These are phyloP conservation scores for Fusarium citri DNA, from an alignment of 2,329 filamentous ascomycete species.

Conservation along the genomic window DNA sequence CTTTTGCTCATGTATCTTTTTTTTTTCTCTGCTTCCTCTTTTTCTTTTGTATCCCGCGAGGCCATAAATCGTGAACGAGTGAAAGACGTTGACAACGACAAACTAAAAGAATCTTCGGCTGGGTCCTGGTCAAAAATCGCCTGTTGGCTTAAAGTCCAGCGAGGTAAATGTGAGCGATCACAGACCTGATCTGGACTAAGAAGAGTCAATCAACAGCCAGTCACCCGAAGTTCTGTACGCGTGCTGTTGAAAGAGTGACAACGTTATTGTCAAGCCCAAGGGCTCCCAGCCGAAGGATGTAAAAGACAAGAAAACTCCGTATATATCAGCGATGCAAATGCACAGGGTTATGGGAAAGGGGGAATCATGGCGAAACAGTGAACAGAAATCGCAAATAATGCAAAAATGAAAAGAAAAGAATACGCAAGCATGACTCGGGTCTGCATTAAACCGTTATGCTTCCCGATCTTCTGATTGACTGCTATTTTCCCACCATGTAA, in stretches of 20 bases:
- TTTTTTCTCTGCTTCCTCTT: neutral
- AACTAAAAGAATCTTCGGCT: neutral
- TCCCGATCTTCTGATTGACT: neutral
- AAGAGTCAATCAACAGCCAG: neutral
- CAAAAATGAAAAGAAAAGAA: neutral
- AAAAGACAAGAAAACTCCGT: slow-evolving; percentile 14
- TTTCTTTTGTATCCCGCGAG: neutral
- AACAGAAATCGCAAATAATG: neutral
- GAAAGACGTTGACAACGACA: neutral
- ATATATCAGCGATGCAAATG: slow-evolving; percentile 20
- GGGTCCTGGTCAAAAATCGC: neutral
- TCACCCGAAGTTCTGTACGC: slow-evolving; percentile 1
- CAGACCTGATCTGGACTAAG: neutral
- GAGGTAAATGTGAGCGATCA: neutral
- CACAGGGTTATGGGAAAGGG: slow-evolving; percentile 11
- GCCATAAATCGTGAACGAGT: neutral
- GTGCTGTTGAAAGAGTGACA: slow-evolving; percentile 25
- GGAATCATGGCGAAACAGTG: slow-evolving; percentile 32
- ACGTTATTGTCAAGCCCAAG: neutral
- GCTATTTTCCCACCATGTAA: slow-evolving; percentile 9
- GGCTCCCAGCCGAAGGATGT: neutral
- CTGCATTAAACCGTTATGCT: neutral
- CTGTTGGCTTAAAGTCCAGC: neutral
- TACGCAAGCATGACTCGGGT: neutral
- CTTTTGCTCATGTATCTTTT: neutral